A percentile compares a stretch with the other conserved stretches of the same genome.
Evolutionary conservation across 129 eudicot genomes (phyloP).

Genomic region (Centella asiatica): DNA sequence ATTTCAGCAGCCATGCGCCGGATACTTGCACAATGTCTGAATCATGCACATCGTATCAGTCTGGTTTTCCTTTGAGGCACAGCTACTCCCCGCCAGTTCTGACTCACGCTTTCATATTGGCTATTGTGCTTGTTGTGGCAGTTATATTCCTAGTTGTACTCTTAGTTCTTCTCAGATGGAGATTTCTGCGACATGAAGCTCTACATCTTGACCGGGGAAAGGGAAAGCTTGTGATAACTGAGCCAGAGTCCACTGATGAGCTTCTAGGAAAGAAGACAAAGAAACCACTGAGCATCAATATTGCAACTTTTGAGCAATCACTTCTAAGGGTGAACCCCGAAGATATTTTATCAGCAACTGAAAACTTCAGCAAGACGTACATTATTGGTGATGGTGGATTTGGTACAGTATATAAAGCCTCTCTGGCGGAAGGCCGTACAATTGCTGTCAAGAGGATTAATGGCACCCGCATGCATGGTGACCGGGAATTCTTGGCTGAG

Average conservation of each 20-base stretch:
- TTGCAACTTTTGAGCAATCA: slow-evolving; percentile 86
- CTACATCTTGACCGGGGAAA: slow-evolving; percentile 28
- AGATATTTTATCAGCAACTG: slow-evolving; percentile 84
- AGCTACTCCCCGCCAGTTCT: slow-evolving; percentile 20
- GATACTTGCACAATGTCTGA: slow-evolving; percentile 40
- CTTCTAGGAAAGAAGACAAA: slow-evolving; percentile 48
- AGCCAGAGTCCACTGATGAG: slow-evolving; percentile 40
- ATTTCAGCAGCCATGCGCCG: slow-evolving; percentile 46
- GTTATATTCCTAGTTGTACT: slow-evolving; percentile 32
- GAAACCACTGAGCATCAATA: slow-evolving; percentile 80
- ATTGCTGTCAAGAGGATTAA: slow-evolving; percentile 86
- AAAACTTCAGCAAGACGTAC: slow-evolving; percentile 78
- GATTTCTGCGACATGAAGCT: slow-evolving; percentile 28
- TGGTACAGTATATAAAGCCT: slow-evolving; percentile 83
- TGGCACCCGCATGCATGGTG: slow-evolving; percentile 71
- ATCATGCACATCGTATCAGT: slow-evolving; percentile 31
- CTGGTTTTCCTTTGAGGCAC: slow-evolving; percentile 21
- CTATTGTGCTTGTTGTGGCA: slow-evolving; percentile 29
- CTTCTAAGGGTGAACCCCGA: slow-evolving; percentile 47
- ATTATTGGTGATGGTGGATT: slow-evolving; percentile 95
- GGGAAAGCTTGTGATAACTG: slow-evolving; percentile 27
- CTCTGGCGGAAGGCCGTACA: slow-evolving; percentile 53
- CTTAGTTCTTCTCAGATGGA: slow-evolving; percentile 33
- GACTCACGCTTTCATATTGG: slow-evolving; percentile 48
- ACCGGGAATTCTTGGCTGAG: slow-evolving; percentile 87